Conservation (phyloP, 2,329 filamentous ascomycete genomes). For the Fusarium concolor region DNA sequence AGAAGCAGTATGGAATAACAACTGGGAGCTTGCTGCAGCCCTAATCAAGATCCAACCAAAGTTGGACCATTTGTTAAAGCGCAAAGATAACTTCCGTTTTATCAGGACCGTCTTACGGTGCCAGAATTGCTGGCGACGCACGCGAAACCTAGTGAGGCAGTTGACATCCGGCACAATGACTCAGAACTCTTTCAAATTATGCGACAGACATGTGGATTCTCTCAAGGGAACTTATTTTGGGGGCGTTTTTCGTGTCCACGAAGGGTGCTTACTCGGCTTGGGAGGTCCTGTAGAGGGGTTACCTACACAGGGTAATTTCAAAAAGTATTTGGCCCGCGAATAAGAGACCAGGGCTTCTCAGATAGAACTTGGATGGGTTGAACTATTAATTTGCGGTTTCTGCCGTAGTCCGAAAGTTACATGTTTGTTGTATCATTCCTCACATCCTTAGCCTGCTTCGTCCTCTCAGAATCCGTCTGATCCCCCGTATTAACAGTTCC, state of each 20-base stretch:
- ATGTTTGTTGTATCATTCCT: neutral
- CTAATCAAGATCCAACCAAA: accelerated
- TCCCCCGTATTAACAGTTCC: constrained; percentile 50
- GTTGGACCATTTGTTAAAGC: accelerated
- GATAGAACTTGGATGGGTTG: too few species aligned
- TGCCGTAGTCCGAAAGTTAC: too few species aligned
- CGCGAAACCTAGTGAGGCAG: neutral
- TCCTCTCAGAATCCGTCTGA: constrained; percentile 40
- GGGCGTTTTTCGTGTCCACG: too few species aligned
- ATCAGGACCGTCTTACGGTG: neutral
- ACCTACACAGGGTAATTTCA: too few species aligned
- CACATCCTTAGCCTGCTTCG: constrained; percentile 37
- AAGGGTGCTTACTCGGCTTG: too few species aligned
- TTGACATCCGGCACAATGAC: neutral
- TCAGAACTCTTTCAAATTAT: neutral
- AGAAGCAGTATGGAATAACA: neutral
- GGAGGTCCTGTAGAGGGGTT: too few species aligned
- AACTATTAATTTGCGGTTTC: too few species aligned
- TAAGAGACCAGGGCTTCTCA: too few species aligned
- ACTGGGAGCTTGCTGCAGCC: neutral
- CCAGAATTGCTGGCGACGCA: neutral
- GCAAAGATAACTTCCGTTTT: accelerated
- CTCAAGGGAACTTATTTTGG: neutral
- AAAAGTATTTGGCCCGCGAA: too few species aligned
- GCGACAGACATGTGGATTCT: accelerated